Evolutionary conservation across 306 rosid genomes (phyloP).

Genomic region (Cyclanthera cordifolia): DNA sequence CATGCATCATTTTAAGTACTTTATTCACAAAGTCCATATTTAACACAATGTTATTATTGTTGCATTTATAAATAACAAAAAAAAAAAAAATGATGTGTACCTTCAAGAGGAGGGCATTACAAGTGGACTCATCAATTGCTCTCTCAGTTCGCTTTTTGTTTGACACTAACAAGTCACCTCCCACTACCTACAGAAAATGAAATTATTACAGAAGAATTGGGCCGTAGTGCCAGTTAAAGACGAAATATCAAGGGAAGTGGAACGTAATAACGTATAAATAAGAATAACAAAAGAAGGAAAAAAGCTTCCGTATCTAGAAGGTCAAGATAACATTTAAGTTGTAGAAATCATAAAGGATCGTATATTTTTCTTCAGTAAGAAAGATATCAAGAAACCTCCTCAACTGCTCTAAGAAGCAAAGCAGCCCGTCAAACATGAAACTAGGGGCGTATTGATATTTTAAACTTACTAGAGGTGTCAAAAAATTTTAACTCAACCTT

Average conservation of each 20-base stretch:
- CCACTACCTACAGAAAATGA: slow-evolving; percentile 61
- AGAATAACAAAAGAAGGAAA: background rate
- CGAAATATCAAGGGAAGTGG: slow-evolving; percentile 1
- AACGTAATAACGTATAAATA: background rate
- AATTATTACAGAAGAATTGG: background rate
- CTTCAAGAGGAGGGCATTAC: slow-evolving; percentile 85
- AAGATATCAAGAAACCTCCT: background rate
- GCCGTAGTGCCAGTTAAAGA: background rate
- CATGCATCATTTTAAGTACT: too few relatives aligned
- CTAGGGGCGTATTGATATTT: background rate
- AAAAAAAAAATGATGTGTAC: slow-evolving; percentile 30
- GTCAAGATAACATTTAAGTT: background rate
- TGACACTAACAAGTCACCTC: slow-evolving; percentile 80
- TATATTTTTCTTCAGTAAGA: background rate
- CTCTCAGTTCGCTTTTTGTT: slow-evolving; percentile 67
- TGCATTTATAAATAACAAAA: too few relatives aligned
- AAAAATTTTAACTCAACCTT: background rate
- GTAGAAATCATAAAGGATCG: background rate
- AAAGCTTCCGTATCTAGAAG: background rate
- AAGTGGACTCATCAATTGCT: slow-evolving; percentile 62
- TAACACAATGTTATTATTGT: too few relatives aligned
- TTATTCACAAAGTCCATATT: too few relatives aligned
- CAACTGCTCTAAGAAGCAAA: background rate
- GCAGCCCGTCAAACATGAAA: background rate
- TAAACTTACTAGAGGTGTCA: background rate